Evolutionary conservation across 2,329 filamentous ascomycete genomes (phyloP).

Genomic region (Calonectria henricotiae): DNA sequence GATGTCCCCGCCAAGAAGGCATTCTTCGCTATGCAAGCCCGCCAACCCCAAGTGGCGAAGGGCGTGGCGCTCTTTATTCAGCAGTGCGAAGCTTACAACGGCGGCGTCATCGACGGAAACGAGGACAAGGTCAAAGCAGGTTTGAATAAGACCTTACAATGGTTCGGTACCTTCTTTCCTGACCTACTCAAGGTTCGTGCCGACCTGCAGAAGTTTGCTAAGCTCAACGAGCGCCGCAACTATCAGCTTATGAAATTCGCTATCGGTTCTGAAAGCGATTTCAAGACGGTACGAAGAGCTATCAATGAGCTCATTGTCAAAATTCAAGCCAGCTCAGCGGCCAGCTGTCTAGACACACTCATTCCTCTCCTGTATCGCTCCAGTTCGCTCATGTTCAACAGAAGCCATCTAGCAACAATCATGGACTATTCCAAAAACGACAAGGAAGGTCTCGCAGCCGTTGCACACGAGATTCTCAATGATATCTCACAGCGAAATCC

Average conservation of each 20-base stretch:
- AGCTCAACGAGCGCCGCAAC: slow-evolving; percentile 88
- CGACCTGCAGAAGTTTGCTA: slow-evolving; percentile 92
- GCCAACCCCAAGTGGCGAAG: slow-evolving; percentile 82
- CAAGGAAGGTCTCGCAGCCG: slow-evolving; percentile 81
- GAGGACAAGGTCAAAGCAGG: slow-evolving; percentile 79
- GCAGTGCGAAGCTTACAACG: slow-evolving; percentile 91
- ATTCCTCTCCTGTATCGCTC: slow-evolving; percentile 87
- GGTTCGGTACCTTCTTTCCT: slow-evolving; percentile 82
- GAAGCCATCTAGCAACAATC: slow-evolving; percentile 92
- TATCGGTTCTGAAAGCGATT: slow-evolving; percentile 89
- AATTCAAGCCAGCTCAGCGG: slow-evolving; percentile 77
- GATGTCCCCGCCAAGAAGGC: slow-evolving; percentile 86
- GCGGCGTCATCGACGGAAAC: slow-evolving; percentile 84
- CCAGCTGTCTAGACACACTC: slow-evolving; percentile 83
- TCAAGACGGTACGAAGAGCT: slow-evolving; percentile 90
- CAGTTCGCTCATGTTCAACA: slow-evolving; percentile 91
- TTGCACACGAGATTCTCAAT: slow-evolving; percentile 90
- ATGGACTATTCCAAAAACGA: slow-evolving; percentile 90
- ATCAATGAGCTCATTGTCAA: slow-evolving; percentile 92
- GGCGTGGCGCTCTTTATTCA: slow-evolving; percentile 84
- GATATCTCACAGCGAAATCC: slow-evolving; percentile 93
- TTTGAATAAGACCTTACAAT: slow-evolving; percentile 81
- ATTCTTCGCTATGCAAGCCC: slow-evolving; percentile 88
- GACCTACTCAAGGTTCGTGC: slow-evolving; percentile 80
- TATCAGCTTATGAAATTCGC: slow-evolving; percentile 93